phyloP scores from a whole-genome alignment of 2,329 filamentous ascomycete genomes.

The Hypoxylon sp. region DNA sequence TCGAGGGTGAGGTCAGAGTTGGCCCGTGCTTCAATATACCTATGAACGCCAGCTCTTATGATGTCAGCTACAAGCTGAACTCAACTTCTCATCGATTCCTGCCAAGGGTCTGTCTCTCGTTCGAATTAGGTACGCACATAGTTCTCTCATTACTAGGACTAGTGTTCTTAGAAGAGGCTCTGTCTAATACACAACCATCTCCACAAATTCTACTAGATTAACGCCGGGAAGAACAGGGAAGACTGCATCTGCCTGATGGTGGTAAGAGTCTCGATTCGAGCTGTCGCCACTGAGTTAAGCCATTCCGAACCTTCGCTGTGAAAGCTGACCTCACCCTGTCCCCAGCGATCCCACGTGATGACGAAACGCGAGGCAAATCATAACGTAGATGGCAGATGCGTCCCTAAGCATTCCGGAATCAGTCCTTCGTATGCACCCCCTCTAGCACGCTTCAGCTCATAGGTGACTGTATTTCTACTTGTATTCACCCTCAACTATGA shows the following conservation, averaged over 20 bases:
- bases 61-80: conserved; percentile 40
- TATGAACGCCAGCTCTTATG: conserved; percentile 27
- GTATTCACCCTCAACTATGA: conserved; percentile 29
- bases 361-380: conserved; percentile 46
- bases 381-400: conserved; percentile 20
- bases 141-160: background rate
- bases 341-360: conserved; percentile 47
- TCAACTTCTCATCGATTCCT: background rate
- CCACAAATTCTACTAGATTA: conserved; percentile 31
- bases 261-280: conserved; percentile 29
- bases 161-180: conserved; percentile 33
- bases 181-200: conserved; percentile 23
- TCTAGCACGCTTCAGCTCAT: conserved; percentile 8
- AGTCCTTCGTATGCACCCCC: conserved; percentile 18
- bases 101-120: background rate
- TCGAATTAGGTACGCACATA: background rate
- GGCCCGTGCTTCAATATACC: conserved; percentile 33
- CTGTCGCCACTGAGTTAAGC: conserved; percentile 36
- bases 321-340: conserved; percentile 43
- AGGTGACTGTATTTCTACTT: conserved; percentile 4
- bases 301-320: conserved; percentile 25
- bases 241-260: conserved; percentile 29
- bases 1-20: conserved; percentile 37
- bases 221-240: conserved; percentile 26
- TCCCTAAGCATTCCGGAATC: conserved; percentile 6